These are phyloP conservation scores for Gossypium gossypioides DNA, from an alignment of 441 rosid species.

Conservation along the genomic window DNA sequence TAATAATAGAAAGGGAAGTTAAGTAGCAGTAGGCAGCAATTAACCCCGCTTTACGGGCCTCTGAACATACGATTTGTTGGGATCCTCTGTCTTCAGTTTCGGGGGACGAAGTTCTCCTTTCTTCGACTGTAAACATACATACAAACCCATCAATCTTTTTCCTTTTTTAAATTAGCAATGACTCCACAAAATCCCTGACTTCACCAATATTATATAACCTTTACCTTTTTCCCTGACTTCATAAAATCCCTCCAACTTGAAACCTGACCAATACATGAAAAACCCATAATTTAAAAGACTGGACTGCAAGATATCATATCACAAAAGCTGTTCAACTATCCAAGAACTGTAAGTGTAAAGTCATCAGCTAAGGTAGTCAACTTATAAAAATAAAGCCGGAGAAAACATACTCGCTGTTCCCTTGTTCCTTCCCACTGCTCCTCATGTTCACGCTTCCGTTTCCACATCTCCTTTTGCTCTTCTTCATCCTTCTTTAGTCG, in stretches of 20 bases:
- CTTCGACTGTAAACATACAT: slow-evolving; percentile 43
- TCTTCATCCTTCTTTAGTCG: not conserved
- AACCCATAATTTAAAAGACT: not conserved
- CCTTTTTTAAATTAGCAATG: not conserved
- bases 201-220: not conserved
- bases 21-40: not conserved
- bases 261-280: slow-evolving; percentile 38
- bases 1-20: no score
- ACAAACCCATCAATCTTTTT: not conserved
- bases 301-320: not conserved
- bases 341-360: not conserved
- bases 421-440: slow-evolving; percentile 8
- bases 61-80: slow-evolving; percentile 94
- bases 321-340: not conserved
- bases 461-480: slow-evolving; percentile 7
- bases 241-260: slow-evolving; percentile 99
- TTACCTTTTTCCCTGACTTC: slow-evolving; percentile 69
- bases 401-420: slow-evolving; percentile 1
- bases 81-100: slow-evolving; percentile 92
- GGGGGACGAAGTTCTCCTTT: slow-evolving; percentile 95
- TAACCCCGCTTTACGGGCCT: slow-evolving; percentile 87
- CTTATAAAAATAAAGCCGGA: not conserved
- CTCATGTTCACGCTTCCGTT: slow-evolving; percentile 2
- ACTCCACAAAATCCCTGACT: not conserved
- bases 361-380: not conserved